These are phyloP conservation scores for Cyclotella atomus DNA, from an alignment of 108 stramenopile genomes.

Conservation along the genomic window DNA sequence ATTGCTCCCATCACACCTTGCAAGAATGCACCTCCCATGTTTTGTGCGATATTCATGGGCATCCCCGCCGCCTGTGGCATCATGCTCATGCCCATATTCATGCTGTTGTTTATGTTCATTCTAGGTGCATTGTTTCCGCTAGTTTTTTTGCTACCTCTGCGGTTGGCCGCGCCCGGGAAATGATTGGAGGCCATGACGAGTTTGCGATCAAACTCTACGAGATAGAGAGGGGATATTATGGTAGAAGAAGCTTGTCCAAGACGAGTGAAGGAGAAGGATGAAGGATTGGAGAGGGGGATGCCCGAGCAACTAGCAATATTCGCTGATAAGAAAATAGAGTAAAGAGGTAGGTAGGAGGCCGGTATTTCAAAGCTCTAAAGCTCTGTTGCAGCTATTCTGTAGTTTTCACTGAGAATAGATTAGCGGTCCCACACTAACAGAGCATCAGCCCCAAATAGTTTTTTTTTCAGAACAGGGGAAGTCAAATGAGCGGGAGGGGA, in stretches of 20 bases:
- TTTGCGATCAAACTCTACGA: not conserved
- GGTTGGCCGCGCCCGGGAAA: not conserved
- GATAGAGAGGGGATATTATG: not conserved
- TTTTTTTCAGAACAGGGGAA: not conserved
- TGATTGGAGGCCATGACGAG: not conserved
- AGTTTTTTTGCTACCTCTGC: not conserved
- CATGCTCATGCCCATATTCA: constrained; percentile 1
- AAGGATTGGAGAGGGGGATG: no score
- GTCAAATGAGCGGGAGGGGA: not conserved
- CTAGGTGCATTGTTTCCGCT: not conserved
- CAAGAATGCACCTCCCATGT: constrained; percentile 10
- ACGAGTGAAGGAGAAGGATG: not conserved
- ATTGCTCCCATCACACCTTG: not conserved
- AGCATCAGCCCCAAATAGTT: no score
- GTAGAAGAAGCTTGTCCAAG: not conserved
- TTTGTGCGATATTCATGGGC: not conserved
- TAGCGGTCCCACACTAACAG: no score
- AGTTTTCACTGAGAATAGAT: no score
- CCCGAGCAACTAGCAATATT: no score
- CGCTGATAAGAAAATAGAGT: no score
- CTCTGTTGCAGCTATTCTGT: no score
- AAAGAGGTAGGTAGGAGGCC: no score
- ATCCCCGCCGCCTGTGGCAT: not conserved
- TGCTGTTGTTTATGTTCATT: not conserved
- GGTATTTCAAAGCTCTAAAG: no score